Conservation (phyloP, 495 filamentous ascomycete genomes). For the Podospora fimiseda region DNA sequence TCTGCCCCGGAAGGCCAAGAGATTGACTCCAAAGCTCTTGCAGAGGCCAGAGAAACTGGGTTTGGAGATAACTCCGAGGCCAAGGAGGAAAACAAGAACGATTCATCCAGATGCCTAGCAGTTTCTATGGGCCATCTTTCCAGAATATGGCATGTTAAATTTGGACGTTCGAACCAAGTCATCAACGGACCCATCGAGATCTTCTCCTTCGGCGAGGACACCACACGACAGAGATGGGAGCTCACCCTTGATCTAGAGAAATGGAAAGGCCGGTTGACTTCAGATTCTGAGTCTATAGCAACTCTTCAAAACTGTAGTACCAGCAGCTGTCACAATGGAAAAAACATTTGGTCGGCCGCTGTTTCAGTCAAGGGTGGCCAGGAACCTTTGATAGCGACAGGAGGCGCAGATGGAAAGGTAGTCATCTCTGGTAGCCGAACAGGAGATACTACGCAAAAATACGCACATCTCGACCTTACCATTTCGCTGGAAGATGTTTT, state of each 20-base stretch:
- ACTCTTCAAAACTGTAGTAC: constrained; percentile 47
- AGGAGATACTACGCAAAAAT: neutral
- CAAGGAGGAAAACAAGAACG: constrained; percentile 12
- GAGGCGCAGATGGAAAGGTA: constrained; percentile 74
- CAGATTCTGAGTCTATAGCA: constrained; percentile 12
- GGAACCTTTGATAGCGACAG: constrained; percentile 56
- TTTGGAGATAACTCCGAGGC: constrained; percentile 34
- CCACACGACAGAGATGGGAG: constrained; percentile 63
- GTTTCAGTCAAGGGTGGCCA: constrained; percentile 27
- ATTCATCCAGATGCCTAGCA: constrained; percentile 43
- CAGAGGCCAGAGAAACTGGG: constrained; percentile 43
- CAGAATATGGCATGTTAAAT: constrained; percentile 80
- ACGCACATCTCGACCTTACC: constrained; percentile 13
- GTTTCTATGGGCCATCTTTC: constrained; percentile 78
- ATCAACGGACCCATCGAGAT: constrained; percentile 32
- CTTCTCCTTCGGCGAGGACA: constrained; percentile 75
- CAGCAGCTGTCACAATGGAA: constrained; percentile 65
- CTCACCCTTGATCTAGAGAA: constrained; percentile 32
- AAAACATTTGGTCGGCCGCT: constrained; percentile 82
- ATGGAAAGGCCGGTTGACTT: constrained; percentile 7
- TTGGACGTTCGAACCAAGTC: constrained; percentile 24
- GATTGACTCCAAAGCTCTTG: constrained; percentile 7
- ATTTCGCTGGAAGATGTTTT: constrained; percentile 20
- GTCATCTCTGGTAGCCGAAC: constrained; percentile 26
- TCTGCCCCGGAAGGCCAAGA: constrained; percentile 12